Evolutionary conservation across 2,329 filamentous ascomycete species (phyloP).

Genomic region (Ophiostoma novo-ulmi): DNA sequence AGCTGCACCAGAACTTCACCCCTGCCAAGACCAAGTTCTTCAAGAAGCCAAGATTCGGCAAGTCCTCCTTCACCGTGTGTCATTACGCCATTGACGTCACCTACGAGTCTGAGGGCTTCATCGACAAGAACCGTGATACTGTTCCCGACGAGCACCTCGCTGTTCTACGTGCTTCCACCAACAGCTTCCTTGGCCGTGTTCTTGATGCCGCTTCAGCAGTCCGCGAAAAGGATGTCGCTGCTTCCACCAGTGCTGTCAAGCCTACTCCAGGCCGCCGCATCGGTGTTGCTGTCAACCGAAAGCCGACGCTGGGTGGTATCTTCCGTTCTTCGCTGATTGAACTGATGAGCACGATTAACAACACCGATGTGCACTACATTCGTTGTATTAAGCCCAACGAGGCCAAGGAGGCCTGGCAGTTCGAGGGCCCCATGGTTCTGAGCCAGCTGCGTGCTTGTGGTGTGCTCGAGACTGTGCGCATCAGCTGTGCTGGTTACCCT

Average conservation of each 20-base stretch:
- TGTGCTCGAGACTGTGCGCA: constrained; percentile 96
- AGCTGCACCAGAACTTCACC: constrained; percentile 90
- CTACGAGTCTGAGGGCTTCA: constrained; percentile 98
- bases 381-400: constrained; percentile 99
- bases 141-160: constrained; percentile 98
- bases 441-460: constrained; percentile 95
- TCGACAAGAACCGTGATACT: constrained; percentile 98
- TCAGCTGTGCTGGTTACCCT: constrained; percentile 94
- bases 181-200: constrained; percentile 77
- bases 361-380: constrained; percentile 97
- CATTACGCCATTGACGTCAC: constrained; percentile 98
- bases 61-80: constrained; percentile 95
- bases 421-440: constrained; percentile 97
- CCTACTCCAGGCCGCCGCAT: constrained; percentile 78
- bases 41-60: constrained; percentile 97
- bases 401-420: constrained; percentile 93
- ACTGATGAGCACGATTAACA: constrained; percentile 95
- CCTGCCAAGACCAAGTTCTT: constrained; percentile 92
- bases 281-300: constrained; percentile 86
- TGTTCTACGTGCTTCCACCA: constrained; percentile 76
- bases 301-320: constrained; percentile 94
- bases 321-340: constrained; percentile 98
- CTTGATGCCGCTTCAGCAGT: constrained; percentile 80
- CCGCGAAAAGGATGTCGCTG: constrained; percentile 77
- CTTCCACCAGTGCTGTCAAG: constrained; percentile 67